A percentile compares a stretch with the other conserved stretches of the same genome.
Conservation (phyloP, 2,329 filamentous ascomycete species). For the Albifimbria verrucaria region DNA sequence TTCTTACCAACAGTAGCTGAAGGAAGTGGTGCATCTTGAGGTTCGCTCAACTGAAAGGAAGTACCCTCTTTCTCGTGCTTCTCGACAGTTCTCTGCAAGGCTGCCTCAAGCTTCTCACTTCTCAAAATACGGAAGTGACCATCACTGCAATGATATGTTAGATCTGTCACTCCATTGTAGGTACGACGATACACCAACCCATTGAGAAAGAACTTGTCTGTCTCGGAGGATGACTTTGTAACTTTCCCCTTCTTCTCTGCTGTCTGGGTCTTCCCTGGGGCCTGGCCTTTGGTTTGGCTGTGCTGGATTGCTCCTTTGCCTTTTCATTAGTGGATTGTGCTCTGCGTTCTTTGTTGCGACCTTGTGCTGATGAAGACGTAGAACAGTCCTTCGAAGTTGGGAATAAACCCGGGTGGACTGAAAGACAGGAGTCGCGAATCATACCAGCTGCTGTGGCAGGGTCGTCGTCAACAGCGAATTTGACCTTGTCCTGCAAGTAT, state of each 20-base stretch:
- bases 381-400: no score
- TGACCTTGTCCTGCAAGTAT: background rate
- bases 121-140: background rate
- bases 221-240: no score
- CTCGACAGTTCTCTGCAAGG: background rate
- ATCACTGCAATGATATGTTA: background rate
- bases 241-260: no score
- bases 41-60: background rate
- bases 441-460: background rate
- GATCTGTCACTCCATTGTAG: background rate
- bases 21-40: background rate
- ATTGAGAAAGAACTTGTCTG: background rate
- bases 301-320: no score
- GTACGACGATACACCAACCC: background rate
- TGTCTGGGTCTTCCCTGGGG: no score
- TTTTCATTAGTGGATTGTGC: no score
- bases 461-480: background rate
- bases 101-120: background rate
- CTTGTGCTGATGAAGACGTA: no score
- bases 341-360: no score
- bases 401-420: background rate
- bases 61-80: background rate
- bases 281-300: no score
- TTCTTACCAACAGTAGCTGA: background rate
- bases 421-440: background rate